phyloP scores from a whole-genome alignment of 2,329 filamentous ascomycete species.

The Mollisia scopiformis region DNA sequence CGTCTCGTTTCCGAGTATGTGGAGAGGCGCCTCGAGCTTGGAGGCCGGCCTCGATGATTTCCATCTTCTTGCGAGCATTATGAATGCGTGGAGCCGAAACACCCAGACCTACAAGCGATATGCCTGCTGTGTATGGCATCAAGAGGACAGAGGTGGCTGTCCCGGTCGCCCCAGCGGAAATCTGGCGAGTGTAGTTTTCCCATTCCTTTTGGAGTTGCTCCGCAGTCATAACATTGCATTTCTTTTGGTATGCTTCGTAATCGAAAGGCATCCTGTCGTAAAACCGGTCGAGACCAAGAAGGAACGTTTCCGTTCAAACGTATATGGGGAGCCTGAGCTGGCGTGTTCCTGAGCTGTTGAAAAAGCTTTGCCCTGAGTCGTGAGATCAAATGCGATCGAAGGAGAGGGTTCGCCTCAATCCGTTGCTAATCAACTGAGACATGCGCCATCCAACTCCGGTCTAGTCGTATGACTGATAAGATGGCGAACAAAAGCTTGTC shows the following conservation, averaged over 20 bases:
- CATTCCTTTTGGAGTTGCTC: slow-evolving; percentile 43
- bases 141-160: slow-evolving; percentile 42
- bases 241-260: slow-evolving; percentile 40
- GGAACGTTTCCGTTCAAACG: too few species aligned
- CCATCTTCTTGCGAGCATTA: slow-evolving; percentile 42
- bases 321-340: too few species aligned
- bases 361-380: too few species aligned
- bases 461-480: too few species aligned
- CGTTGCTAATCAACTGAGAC: too few species aligned
- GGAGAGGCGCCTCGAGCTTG: slow-evolving; percentile 37
- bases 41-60: slow-evolving; percentile 42
- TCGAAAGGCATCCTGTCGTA: slow-evolving; percentile 44
- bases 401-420: too few species aligned
- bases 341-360: too few species aligned
- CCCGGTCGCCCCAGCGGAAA: slow-evolving; percentile 42
- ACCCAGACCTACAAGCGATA: slow-evolving; percentile 39
- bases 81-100: slow-evolving; percentile 41
- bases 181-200: slow-evolving; percentile 45
- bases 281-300: too few species aligned
- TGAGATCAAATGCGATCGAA: too few species aligned
- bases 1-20: slow-evolving; percentile 41
- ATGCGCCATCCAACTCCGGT: too few species aligned
- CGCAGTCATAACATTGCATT: slow-evolving; percentile 38
- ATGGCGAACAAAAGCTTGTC: too few species aligned
- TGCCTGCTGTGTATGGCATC: slow-evolving; percentile 38